A percentile compares a stretch with the other conserved stretches of the same genome.
These are phyloP conservation scores for Flaveria linearis DNA, from an alignment of 129 eudicot genomes.

Conservation along the genomic window DNA sequence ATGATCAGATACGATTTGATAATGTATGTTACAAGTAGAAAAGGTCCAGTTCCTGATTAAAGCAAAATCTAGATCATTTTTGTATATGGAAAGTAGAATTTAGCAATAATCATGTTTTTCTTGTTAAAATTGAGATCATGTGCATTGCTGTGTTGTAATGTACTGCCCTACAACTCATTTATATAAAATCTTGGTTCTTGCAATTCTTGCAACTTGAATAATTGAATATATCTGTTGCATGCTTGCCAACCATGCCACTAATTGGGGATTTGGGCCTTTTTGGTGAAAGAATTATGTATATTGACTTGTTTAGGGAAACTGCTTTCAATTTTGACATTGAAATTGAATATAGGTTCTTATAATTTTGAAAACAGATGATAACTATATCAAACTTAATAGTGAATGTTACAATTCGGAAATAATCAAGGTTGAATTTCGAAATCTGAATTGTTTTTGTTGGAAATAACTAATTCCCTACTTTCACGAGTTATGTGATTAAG, in stretches of 20 bases:
- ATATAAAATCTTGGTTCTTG: neutral
- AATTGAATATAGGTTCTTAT: neutral
- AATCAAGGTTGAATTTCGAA: conserved; percentile 7
- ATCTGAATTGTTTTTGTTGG: neutral
- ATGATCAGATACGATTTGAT: neutral
- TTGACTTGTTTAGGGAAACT: conserved; percentile 17
- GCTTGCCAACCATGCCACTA: conserved; percentile 18
- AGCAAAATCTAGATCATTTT: neutral
- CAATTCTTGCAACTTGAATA: no score
- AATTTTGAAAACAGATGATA: neutral
- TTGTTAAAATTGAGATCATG: conserved; percentile 8
- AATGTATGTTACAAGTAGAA: conserved; percentile 2
- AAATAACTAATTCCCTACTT: no score
- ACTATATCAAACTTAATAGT: neutral
- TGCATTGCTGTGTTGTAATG: conserved; percentile 7
- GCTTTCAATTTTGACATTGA: conserved; percentile 2
- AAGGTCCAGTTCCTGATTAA: neutral
- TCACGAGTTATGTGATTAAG: no score
- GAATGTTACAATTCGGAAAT: conserved; percentile 9
- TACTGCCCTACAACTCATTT: conserved; percentile 7
- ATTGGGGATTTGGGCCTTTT: conserved; percentile 1
- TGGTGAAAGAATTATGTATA: conserved; percentile 15
- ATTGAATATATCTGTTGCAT: neutral
- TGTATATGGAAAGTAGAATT: conserved; percentile 23
- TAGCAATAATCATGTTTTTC: neutral